Evolutionary conservation across 768 basidiomycete genomes (phyloP).

Genomic region (Rhodotorula kratochvilovae): DNA sequence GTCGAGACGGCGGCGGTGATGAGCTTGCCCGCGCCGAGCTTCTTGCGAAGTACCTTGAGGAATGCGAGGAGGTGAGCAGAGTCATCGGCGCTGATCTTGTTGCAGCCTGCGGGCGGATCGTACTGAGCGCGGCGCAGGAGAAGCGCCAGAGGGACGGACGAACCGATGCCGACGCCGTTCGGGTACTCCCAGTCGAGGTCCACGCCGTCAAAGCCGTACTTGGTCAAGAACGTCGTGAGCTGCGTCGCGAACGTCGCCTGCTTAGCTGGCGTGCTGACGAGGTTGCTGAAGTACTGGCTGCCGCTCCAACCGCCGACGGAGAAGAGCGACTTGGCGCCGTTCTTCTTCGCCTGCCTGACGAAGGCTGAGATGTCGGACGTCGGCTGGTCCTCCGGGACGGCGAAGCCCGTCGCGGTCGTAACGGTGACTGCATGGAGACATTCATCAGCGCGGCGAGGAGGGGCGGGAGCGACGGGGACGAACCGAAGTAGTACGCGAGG

Average conservation of each 20-base stretch:
- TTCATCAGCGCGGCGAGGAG: no score
- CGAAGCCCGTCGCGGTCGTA: slow-evolving; percentile 16
- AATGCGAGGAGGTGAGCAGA: slow-evolving; percentile 70
- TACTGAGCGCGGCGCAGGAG: no score
- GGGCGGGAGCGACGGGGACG: no score
- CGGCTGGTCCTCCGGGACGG: not conserved
- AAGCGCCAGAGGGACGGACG: no score
- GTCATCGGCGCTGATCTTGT: slow-evolving; percentile 59
- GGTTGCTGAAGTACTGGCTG: slow-evolving; percentile 67
- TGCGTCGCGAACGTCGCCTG: slow-evolving; percentile 60
- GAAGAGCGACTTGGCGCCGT: slow-evolving; percentile 59
- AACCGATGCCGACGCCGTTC: no score
- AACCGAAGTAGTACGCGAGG: slow-evolving; percentile 33
- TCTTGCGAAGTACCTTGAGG: slow-evolving; percentile 60
- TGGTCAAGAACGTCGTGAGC: slow-evolving; percentile 57
- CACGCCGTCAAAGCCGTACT: slow-evolving; percentile 71
- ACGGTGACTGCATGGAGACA: no score
- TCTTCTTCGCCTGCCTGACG: slow-evolving; percentile 13
- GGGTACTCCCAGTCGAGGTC: slow-evolving; percentile 56
- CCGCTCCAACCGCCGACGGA: slow-evolving; percentile 93
- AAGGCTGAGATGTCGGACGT: slow-evolving; percentile 7
- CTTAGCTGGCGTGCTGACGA: slow-evolving; percentile 56
- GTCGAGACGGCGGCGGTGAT: slow-evolving; percentile 76
- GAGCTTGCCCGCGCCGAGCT: slow-evolving; percentile 60
- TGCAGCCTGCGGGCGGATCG: slow-evolving; percentile 51